Percentiles rank a stretch among this genome's conserved stretches.
These are phyloP conservation scores for Citrus reticulata DNA, from an alignment of 345 rosid species.

Conservation along the genomic window DNA sequence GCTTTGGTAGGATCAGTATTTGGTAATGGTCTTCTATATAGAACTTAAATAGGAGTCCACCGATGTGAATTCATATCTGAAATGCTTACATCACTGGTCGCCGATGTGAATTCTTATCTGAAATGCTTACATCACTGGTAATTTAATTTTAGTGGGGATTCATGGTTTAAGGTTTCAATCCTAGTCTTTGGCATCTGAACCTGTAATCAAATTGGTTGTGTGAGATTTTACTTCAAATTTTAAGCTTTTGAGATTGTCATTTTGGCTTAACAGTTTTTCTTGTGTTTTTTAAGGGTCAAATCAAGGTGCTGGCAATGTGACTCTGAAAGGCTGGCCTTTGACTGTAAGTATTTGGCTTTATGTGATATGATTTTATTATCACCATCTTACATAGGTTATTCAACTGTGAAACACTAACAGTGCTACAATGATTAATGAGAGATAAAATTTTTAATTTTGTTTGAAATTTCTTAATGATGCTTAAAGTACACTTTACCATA, in stretches of 20 bases:
- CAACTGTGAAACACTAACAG: not conserved
- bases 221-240: not conserved
- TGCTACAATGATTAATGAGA: not conserved
- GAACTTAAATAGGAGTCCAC: not conserved
- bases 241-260: not conserved
- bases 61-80: too few relatives aligned
- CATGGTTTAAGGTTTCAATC: not conserved
- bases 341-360: conserved; percentile 37
- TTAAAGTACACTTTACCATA: not conserved
- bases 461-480: not conserved
- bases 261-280: conserved; percentile 10
- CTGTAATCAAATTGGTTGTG: not conserved
- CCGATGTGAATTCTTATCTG: not conserved
- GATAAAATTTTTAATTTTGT: not conserved
- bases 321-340: conserved; percentile 72
- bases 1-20: not conserved
- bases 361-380: not conserved
- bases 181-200: not conserved
- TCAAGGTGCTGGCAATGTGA: conserved; percentile 52
- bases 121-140: not conserved
- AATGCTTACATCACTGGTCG: too few relatives aligned
- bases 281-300: conserved; percentile 33
- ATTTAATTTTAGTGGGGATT: not conserved
- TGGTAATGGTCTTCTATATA: not conserved
- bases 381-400: not conserved